These are phyloP conservation scores for Dothideomycetidae sp. DNA, from an alignment of 2,329 filamentous ascomycete genomes.

Conservation along the genomic window DNA sequence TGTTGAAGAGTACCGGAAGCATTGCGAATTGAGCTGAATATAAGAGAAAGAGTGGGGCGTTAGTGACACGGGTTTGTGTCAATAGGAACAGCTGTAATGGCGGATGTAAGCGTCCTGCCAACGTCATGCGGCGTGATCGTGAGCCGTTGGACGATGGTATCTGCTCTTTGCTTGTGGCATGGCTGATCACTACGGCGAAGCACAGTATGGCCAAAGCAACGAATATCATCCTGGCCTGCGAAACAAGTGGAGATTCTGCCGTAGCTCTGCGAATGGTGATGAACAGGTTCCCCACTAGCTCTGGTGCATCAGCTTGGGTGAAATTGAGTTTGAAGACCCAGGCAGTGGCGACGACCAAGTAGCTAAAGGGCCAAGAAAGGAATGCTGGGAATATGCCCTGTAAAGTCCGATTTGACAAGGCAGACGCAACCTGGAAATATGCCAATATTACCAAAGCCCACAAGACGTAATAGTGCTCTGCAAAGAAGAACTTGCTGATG, in stretches of 20 bases:
- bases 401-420: conserved; percentile 25
- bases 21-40: conserved; percentile 47
- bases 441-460: conserved; percentile 59
- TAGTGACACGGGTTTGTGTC: conserved; percentile 73
- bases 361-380: conserved; percentile 18
- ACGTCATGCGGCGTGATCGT: conserved; percentile 8
- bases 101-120: conserved; percentile 39
- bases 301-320: conserved; percentile 73
- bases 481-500: conserved; percentile 59
- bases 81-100: conserved; percentile 65
- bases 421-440: conserved; percentile 47
- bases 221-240: conserved; percentile 26
- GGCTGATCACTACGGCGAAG: conserved; percentile 18
- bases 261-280: conserved; percentile 17
- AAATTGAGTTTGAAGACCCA: conserved; percentile 84
- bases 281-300: conserved; percentile 40
- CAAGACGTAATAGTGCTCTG: conserved; percentile 48
- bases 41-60: conserved; percentile 71
- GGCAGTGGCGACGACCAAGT: conserved; percentile 40
- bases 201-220: conserved; percentile 20
- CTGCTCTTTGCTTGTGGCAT: conserved; percentile 7
- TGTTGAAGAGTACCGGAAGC: conserved; percentile 13
- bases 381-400: conserved; percentile 18
- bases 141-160: conserved; percentile 12
- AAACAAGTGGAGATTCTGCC: conserved; percentile 19